These are phyloP conservation scores for Rhizopogon rudus DNA, from an alignment of 768 basidiomycete species.

Conservation along the genomic window DNA sequence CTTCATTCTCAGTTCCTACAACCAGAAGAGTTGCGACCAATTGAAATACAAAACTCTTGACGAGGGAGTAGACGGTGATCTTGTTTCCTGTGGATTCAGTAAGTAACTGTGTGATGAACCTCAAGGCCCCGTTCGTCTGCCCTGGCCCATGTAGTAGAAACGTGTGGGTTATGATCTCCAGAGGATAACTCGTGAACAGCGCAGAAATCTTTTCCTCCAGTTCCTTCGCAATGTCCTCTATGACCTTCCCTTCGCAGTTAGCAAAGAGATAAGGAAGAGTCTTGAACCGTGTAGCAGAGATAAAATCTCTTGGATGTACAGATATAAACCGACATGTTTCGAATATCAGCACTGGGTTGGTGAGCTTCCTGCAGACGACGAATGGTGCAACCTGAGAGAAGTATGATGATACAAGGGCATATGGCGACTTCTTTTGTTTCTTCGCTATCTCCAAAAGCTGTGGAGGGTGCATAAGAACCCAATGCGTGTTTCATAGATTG, in stretches of 20 bases:
- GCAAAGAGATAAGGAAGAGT: slow-evolving; percentile 72
- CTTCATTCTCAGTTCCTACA: slow-evolving; percentile 64
- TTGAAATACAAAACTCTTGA: slow-evolving; percentile 63
- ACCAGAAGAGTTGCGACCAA: slow-evolving; percentile 70
- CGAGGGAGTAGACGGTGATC: slow-evolving; percentile 42
- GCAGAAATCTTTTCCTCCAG: slow-evolving; percentile 39
- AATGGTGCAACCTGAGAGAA: slow-evolving; percentile 62
- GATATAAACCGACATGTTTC: slow-evolving; percentile 71
- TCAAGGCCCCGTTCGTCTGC: slow-evolving; percentile 53
- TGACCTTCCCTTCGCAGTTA: slow-evolving; percentile 47
- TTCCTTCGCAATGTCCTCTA: slow-evolving; percentile 58
- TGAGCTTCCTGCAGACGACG: slow-evolving; percentile 52
- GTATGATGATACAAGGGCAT: slow-evolving; percentile 66
- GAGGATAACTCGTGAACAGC: slow-evolving; percentile 52
- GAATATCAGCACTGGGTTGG: slow-evolving; percentile 51
- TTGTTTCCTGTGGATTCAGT: slow-evolving; percentile 36
- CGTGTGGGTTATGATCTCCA: slow-evolving; percentile 60
- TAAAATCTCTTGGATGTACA: slow-evolving; percentile 51
- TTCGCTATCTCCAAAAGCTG: slow-evolving; percentile 60
- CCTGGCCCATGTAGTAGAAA: slow-evolving; percentile 53
- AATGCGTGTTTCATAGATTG: neutral
- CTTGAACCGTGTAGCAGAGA: slow-evolving; percentile 55
- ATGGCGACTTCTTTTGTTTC: slow-evolving; percentile 54
- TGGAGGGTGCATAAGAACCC: slow-evolving; percentile 1
- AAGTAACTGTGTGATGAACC: slow-evolving; percentile 61